Percentiles rank a stretch among this genome's conserved stretches.
Evolutionary conservation across 176 grass and related monocot species (phyloP).

Genomic region (Eremochloa ophiuroides): DNA sequence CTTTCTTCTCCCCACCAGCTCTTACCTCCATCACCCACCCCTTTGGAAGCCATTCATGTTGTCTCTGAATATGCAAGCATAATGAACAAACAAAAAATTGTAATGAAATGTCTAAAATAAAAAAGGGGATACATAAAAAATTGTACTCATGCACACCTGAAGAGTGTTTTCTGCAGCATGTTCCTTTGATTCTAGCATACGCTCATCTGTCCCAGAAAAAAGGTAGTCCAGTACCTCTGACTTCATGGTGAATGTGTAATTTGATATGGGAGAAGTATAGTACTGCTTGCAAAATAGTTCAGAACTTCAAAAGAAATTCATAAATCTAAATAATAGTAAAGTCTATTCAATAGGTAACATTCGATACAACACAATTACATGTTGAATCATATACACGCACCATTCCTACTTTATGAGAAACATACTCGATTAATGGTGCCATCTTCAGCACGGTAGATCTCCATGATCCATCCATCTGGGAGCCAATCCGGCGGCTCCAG

Average conservation of each 20-base stretch:
- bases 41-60: conserved; percentile 30
- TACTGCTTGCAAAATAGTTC: conserved; percentile 16
- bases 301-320: neutral
- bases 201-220: conserved; percentile 29
- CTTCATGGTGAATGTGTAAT: conserved; percentile 14
- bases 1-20: conserved; percentile 26
- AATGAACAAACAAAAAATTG: neutral
- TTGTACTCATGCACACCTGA: neutral
- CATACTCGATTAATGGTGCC: conserved; percentile 25
- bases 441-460: neutral
- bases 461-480: conserved; percentile 5
- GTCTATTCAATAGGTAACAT: neutral
- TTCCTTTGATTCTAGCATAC: neutral
- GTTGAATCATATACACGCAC: neutral
- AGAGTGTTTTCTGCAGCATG: neutral
- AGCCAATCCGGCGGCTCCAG: neutral
- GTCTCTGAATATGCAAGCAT: neutral
- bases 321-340: neutral
- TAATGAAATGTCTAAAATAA: neutral
- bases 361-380: neutral
- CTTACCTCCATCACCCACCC: conserved; percentile 49
- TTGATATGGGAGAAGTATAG: conserved; percentile 35
- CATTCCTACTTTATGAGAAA: neutral
- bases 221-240: conserved; percentile 29
- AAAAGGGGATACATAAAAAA: no score